These are phyloP conservation scores for Pneumocystis carinii DNA, from an alignment of 1,139 yeast genomes.

Conservation along the genomic window DNA sequence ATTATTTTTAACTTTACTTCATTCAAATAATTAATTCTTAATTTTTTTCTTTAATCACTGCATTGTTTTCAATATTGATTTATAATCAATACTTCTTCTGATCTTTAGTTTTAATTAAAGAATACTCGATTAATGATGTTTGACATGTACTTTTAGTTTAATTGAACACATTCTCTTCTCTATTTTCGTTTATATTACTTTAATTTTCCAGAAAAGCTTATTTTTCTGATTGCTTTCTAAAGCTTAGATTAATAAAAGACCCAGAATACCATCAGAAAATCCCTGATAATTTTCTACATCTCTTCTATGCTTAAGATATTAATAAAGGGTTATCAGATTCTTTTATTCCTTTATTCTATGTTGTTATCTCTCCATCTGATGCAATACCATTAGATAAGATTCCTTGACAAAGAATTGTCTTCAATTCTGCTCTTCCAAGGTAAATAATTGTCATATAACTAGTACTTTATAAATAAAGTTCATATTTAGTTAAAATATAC, in stretches of 20 bases:
- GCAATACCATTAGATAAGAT: constrained; percentile 85
- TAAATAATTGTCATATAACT: constrained; percentile 98
- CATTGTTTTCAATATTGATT: too few species aligned
- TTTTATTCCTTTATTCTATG: constrained; percentile 43
- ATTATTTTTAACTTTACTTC: too few species aligned
- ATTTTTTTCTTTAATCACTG: too few species aligned
- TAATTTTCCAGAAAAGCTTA: too few species aligned
- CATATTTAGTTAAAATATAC: not conserved
- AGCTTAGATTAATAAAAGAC: constrained; percentile 74
- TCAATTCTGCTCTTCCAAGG: constrained; percentile 85
- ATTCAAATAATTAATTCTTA: too few species aligned
- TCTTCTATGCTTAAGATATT: constrained; percentile 17
- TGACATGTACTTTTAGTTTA: too few species aligned
- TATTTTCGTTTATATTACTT: too few species aligned
- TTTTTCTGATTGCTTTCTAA: constrained; percentile 71
- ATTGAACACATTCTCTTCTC: too few species aligned
- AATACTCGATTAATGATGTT: too few species aligned
- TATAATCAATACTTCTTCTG: too few species aligned
- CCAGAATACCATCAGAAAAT: constrained; percentile 85
- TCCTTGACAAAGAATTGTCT: constrained; percentile 88
- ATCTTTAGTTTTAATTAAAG: too few species aligned
- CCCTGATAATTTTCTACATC: constrained; percentile 89
- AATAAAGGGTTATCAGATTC: not conserved
- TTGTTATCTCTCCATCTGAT: constrained; percentile 95
- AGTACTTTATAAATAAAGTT: constrained; percentile 22